A percentile compares a stretch with the other conserved stretches of the same genome.
Conservation (phyloP, 2,329 filamentous ascomycete species). For the Neofusicoccum kwambonambiense region DNA sequence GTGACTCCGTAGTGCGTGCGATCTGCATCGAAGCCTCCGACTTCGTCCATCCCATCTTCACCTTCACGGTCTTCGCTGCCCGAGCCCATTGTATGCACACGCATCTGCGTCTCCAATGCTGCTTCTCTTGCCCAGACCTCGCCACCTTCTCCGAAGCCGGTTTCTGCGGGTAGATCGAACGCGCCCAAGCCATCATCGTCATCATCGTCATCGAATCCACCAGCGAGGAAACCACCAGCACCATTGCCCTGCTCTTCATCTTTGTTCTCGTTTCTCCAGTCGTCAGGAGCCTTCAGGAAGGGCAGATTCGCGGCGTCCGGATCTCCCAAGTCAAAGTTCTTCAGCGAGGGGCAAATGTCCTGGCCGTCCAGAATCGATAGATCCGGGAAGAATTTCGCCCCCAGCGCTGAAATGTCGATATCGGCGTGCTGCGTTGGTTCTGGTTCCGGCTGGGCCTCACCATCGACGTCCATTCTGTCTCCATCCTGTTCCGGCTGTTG, state of each 20-base stretch:
- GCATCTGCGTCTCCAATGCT: constrained; percentile 80
- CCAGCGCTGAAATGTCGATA: constrained; percentile 75
- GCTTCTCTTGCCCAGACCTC: constrained; percentile 94
- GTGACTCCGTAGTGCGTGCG: constrained; percentile 75
- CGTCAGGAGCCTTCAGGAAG: constrained; percentile 84
- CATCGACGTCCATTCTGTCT: constrained; percentile 29
- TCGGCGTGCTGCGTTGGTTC: constrained; percentile 35
- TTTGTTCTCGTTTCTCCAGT: constrained; percentile 74
- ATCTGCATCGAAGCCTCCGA: constrained; percentile 59
- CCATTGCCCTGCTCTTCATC: constrained; percentile 60
- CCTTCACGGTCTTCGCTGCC: constrained; percentile 56
- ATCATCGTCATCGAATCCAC: constrained; percentile 74
- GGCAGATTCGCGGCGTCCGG: constrained; percentile 85
- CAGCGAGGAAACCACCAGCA: constrained; percentile 75
- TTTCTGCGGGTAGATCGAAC: constrained; percentile 60
- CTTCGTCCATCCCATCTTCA: constrained; percentile 49
- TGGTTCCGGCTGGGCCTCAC: constrained; percentile 33
- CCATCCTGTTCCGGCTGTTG: constrained; percentile 40
- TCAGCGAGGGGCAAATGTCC: constrained; percentile 92
- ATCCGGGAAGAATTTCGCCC: constrained; percentile 81
- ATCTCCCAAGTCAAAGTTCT: constrained; percentile 88
- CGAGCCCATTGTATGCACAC: constrained; percentile 66
- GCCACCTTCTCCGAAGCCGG: constrained; percentile 91
- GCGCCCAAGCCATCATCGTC: constrained; percentile 67
- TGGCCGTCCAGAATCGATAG: constrained; percentile 74